Evolutionary conservation across 345 rosid species (phyloP).

Genomic region (Corymbia maculata): DNA sequence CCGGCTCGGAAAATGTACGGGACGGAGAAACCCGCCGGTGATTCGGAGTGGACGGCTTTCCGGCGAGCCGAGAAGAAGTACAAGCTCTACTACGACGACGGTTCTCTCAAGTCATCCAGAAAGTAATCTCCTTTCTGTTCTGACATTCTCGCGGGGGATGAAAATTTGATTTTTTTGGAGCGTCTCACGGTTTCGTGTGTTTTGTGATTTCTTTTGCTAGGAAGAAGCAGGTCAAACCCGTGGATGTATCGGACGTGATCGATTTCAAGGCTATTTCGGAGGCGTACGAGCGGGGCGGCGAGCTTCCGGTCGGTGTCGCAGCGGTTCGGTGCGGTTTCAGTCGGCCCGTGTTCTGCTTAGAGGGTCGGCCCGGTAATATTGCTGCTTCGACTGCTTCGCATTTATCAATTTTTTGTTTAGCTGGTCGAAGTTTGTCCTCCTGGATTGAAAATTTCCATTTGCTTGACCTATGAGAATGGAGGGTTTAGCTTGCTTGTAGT

Average conservation of each 20-base stretch:
- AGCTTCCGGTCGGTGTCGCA: constrained; percentile 43
- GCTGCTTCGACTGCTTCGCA: background rate
- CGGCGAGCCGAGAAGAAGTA: constrained; percentile 87
- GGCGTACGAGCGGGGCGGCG: constrained; percentile 21
- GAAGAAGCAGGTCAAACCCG: constrained; percentile 68
- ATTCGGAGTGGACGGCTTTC: constrained; percentile 61
- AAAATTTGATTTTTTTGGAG: background rate
- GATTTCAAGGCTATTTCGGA: constrained; percentile 51
- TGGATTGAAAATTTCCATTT: background rate
- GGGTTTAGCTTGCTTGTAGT: background rate
- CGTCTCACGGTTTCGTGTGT: background rate
- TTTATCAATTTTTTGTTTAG: background rate
- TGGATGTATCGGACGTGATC: constrained; percentile 62
- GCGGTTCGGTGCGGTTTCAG: constrained; percentile 13
- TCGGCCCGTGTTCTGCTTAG: constrained; percentile 47
- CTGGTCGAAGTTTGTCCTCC: background rate
- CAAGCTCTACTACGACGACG: constrained; percentile 74
- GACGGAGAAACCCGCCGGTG: constrained; percentile 45
- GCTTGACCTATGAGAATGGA: background rate
- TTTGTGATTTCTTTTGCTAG: constrained; percentile 11
- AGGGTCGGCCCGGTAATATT: constrained; percentile 55
- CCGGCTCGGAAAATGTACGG: constrained; percentile 41
- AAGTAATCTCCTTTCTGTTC: constrained; percentile 23
- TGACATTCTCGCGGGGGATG: background rate
- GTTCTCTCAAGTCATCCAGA: constrained; percentile 42